Conservation (phyloP, 179 eudicot genomes). For the Silene vulgaris region DNA sequence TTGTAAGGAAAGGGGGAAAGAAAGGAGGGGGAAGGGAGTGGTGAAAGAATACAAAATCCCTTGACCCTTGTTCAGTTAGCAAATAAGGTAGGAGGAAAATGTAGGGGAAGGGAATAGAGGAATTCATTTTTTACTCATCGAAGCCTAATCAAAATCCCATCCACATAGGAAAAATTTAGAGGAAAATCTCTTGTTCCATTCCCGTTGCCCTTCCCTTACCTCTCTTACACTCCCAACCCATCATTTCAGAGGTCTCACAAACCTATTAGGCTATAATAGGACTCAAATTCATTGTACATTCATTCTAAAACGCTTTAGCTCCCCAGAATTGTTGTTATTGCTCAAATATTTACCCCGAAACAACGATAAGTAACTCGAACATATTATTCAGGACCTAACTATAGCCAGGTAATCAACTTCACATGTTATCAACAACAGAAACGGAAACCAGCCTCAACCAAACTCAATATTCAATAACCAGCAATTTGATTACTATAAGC, state of each 20-base stretch:
- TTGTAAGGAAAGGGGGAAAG: too few species aligned
- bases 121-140: too few species aligned
- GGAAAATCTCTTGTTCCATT: too few species aligned
- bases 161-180: too few species aligned
- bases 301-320: background rate
- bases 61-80: too few species aligned
- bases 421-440: background rate
- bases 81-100: too few species aligned
- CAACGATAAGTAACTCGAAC: background rate
- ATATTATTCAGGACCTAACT: background rate
- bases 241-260: background rate
- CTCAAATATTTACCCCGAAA: background rate
- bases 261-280: background rate
- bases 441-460: background rate
- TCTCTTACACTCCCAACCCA: background rate
- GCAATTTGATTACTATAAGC: background rate
- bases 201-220: too few species aligned
- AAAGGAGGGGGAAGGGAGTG: too few species aligned
- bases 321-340: background rate
- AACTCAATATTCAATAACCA: background rate
- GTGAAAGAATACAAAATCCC: too few species aligned
- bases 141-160: too few species aligned
- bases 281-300: background rate
- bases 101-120: too few species aligned
- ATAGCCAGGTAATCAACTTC: background rate